Evolutionary conservation across 2,329 filamentous ascomycete genomes (phyloP).

Genomic region (Cercospora nicotianae): DNA sequence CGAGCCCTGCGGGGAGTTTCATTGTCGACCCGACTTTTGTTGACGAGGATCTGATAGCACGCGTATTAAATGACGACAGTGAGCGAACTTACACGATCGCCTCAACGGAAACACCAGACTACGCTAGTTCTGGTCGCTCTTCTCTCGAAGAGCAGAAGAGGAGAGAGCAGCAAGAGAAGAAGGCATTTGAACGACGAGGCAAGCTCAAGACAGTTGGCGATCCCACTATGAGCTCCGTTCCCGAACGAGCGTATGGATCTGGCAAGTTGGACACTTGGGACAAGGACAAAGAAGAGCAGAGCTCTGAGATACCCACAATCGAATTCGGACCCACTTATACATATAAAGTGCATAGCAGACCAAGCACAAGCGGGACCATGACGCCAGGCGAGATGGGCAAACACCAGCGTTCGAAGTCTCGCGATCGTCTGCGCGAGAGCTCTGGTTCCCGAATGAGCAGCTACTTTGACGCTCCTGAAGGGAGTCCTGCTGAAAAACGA

Average conservation of each 20-base stretch:
- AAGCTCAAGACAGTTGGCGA: conserved; percentile 75
- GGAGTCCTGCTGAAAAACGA: conserved; percentile 32
- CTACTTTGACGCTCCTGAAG: conserved; percentile 21
- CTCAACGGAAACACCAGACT: conserved; percentile 66
- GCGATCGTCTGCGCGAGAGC: conserved; percentile 30
- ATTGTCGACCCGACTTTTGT: conserved; percentile 38
- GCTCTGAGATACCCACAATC: conserved; percentile 67
- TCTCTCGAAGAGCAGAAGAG: conserved; percentile 46
- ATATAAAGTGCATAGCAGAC: conserved; percentile 57
- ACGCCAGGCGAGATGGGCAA: conserved; percentile 38
- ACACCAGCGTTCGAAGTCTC: conserved; percentile 33
- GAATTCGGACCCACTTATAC: conserved; percentile 85
- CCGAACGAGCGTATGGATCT: conserved; percentile 40
- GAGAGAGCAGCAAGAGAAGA: conserved; percentile 41
- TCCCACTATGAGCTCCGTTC: conserved; percentile 46
- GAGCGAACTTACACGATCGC: conserved; percentile 23
- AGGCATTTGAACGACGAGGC: conserved; percentile 72
- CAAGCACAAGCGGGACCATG: conserved; percentile 57
- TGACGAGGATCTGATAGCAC: conserved; percentile 48
- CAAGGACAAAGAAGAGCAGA: conserved; percentile 38
- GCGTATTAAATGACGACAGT: conserved; percentile 36
- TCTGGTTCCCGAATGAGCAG: conserved; percentile 27
- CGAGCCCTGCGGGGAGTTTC: conserved; percentile 29
- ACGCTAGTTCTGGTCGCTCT: conserved; percentile 64
- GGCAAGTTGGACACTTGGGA: conserved; percentile 37